phyloP scores from a whole-genome alignment of 371 early-diverging fungal genomes.

The Mucor plumbeus region DNA sequence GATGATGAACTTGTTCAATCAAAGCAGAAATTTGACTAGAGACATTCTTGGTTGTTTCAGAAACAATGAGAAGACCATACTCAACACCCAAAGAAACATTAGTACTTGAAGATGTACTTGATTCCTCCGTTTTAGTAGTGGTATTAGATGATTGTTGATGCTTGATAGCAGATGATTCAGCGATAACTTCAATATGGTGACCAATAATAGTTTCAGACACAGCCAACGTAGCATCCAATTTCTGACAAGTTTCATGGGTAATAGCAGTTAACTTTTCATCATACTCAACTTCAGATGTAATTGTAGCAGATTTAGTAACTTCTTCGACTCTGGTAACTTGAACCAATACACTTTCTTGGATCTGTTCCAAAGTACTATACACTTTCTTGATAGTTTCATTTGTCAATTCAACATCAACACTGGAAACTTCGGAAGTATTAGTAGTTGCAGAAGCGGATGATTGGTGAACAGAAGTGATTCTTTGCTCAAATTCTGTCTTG shows the following conservation, averaged over 20 bases:
- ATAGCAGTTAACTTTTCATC: conserved; percentile 20
- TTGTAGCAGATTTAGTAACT: conserved; percentile 14
- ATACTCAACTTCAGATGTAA: conserved; percentile 20
- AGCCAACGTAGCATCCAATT: conserved; percentile 23
- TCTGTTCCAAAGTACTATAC: conserved; percentile 25
- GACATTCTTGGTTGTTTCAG: conserved; percentile 28
- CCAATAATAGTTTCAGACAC: conserved; percentile 32
- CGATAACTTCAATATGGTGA: conserved; percentile 32
- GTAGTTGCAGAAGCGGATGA: neutral
- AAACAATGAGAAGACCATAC: conserved; percentile 29
- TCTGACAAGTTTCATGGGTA: conserved; percentile 22
- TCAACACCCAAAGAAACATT: conserved; percentile 27
- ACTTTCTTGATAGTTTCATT: conserved; percentile 34
- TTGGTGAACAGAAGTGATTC: conserved; percentile 12
- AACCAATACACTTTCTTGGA: conserved; percentile 27
- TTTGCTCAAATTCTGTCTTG: conserved; percentile 29
- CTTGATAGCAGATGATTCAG: conserved; percentile 22
- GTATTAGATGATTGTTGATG: neutral
- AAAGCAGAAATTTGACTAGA: conserved; percentile 24
- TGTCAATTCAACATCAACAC: conserved; percentile 19
- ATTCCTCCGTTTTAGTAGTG: neutral
- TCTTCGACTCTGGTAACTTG: conserved; percentile 34
- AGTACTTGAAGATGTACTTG: neutral
- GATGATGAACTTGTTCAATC: conserved; percentile 27
- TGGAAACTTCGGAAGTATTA: neutral